Percentiles rank a stretch among this genome's conserved stretches.
Conservation (phyloP, 2,329 filamentous ascomycete species). For the Sodiomyces alkalinus region DNA sequence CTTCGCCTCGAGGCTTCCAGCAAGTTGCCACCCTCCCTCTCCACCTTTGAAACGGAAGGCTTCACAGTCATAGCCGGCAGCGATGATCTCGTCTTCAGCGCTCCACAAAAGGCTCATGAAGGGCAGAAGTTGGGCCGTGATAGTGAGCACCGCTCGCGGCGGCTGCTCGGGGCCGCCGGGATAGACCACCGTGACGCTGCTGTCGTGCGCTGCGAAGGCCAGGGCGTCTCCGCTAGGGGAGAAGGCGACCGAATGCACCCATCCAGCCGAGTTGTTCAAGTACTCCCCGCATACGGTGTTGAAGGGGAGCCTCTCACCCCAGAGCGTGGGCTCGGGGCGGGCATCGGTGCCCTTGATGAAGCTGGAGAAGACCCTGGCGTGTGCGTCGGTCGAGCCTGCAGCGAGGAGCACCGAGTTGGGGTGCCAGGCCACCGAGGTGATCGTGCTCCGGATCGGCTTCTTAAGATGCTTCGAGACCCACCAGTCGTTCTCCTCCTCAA, state of each 20-base stretch:
- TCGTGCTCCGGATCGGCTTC: constrained; percentile 95
- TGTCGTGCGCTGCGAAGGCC: constrained; percentile 89
- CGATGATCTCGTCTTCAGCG: constrained; percentile 82
- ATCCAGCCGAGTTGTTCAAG: constrained; percentile 89
- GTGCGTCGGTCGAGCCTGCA: constrained; percentile 91
- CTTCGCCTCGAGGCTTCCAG: constrained; percentile 67
- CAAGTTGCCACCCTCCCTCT: constrained; percentile 68
- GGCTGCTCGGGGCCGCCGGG: constrained; percentile 82
- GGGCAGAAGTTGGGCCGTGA: constrained; percentile 79
- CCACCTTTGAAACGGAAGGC: constrained; percentile 77
- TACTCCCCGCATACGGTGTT: constrained; percentile 97
- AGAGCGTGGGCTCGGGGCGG: constrained; percentile 71
- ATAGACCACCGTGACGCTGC: constrained; percentile 92
- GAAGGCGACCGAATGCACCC: constrained; percentile 89
- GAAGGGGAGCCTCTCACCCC: constrained; percentile 93
- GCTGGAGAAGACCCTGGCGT: constrained; percentile 84
- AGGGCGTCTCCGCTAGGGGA: constrained; percentile 86
- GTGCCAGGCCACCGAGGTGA: constrained; percentile 91
- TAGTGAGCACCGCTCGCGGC: constrained; percentile 75
- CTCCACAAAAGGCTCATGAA: constrained; percentile 92
- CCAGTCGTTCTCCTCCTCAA: constrained; percentile 99
- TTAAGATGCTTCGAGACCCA: constrained; percentile 99
- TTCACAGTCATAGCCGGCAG: constrained; percentile 81
- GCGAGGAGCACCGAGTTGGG: constrained; percentile 92
- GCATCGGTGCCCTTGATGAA: constrained; percentile 93